Percentiles rank a stretch among this genome's conserved stretches.
These are phyloP conservation scores for Metschnikowia sp. DNA, from an alignment of 805 yeast genomes.

Conservation along the genomic window DNA sequence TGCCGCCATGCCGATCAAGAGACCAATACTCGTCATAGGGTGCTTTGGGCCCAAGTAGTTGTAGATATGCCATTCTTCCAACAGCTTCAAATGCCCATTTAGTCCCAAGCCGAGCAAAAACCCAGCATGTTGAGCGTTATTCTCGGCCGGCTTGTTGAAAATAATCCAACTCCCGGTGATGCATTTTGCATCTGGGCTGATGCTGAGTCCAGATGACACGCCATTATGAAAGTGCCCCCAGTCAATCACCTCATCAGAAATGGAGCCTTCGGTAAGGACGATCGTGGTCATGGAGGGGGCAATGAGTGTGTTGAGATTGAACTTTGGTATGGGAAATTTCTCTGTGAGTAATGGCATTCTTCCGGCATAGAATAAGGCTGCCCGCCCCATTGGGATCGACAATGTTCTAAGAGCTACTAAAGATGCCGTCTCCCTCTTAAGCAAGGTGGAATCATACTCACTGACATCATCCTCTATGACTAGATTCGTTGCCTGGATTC, in stretches of 20 bases:
- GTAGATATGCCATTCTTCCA: slow-evolving; percentile 96
- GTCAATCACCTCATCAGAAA: slow-evolving; percentile 48
- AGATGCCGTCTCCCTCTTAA: slow-evolving; percentile 58
- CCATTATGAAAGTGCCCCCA: slow-evolving; percentile 96
- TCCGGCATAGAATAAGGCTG: slow-evolving; percentile 65
- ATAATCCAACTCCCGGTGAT: slow-evolving; percentile 90
- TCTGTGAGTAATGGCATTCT: slow-evolving; percentile 81
- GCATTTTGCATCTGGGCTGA: slow-evolving; percentile 64
- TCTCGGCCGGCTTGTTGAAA: slow-evolving; percentile 68
- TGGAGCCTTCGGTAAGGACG: slow-evolving; percentile 48
- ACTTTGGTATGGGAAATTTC: slow-evolving; percentile 70
- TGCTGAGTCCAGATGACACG: slow-evolving; percentile 77
- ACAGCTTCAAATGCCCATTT: slow-evolving; percentile 75
- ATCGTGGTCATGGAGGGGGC: slow-evolving; percentile 66
- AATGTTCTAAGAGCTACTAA: slow-evolving; percentile 68
- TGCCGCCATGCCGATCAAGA: slow-evolving; percentile 89
- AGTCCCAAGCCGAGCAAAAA: slow-evolving; percentile 88
- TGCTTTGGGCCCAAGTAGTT: slow-evolving; percentile 90
- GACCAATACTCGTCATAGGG: slow-evolving; percentile 77
- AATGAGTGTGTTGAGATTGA: slow-evolving; percentile 65
- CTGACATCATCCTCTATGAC: slow-evolving; percentile 36
- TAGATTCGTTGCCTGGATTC: slow-evolving; percentile 52
- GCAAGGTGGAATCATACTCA: slow-evolving; percentile 55
- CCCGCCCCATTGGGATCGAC: slow-evolving; percentile 75
- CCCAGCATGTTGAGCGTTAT: slow-evolving; percentile 89